These are phyloP conservation scores for Trichoderma afroharzianum DNA, from an alignment of 2,329 filamentous ascomycete species.

Conservation along the genomic window DNA sequence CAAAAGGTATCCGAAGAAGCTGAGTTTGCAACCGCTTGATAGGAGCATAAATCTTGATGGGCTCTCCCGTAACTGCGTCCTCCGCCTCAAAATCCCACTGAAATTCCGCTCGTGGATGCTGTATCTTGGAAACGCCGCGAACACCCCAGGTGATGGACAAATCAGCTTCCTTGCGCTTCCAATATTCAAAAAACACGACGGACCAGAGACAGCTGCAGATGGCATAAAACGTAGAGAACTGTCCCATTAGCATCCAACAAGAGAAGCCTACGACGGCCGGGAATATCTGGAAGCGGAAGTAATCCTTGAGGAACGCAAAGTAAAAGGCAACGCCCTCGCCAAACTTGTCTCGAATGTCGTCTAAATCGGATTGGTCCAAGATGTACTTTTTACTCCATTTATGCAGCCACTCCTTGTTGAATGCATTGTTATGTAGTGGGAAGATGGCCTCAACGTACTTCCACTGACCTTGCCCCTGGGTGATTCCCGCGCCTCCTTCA, in stretches of 20 bases:
- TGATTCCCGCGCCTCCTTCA: constrained; percentile 77
- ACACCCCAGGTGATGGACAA: constrained; percentile 86
- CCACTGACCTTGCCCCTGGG: constrained; percentile 66
- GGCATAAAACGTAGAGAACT: constrained; percentile 80
- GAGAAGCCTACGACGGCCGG: constrained; percentile 74
- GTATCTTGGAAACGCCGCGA: constrained; percentile 75
- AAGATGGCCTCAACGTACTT: constrained; percentile 70
- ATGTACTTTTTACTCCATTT: constrained; percentile 70
- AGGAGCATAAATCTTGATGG: constrained; percentile 69
- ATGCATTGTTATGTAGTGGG: constrained; percentile 70
- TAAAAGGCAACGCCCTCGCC: constrained; percentile 89
- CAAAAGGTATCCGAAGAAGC: constrained; percentile 80
- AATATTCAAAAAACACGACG: constrained; percentile 87
- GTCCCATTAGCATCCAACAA: constrained; percentile 77
- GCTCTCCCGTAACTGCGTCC: constrained; percentile 80
- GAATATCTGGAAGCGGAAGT: constrained; percentile 81
- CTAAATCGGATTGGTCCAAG: constrained; percentile 63
- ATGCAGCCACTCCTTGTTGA: constrained; percentile 73
- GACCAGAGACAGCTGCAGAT: constrained; percentile 80
- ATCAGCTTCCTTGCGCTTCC: constrained; percentile 90
- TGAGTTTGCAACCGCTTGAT: constrained; percentile 73
- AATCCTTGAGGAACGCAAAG: constrained; percentile 89
- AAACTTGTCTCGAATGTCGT: constrained; percentile 71
- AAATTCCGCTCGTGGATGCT: constrained; percentile 74
- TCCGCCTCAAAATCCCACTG: constrained; percentile 70